Evolutionary conservation across 345 rosid genomes (phyloP), one percentile per base, ranked within the genome.

Genomic region (Passiflora organensis): DNA sequence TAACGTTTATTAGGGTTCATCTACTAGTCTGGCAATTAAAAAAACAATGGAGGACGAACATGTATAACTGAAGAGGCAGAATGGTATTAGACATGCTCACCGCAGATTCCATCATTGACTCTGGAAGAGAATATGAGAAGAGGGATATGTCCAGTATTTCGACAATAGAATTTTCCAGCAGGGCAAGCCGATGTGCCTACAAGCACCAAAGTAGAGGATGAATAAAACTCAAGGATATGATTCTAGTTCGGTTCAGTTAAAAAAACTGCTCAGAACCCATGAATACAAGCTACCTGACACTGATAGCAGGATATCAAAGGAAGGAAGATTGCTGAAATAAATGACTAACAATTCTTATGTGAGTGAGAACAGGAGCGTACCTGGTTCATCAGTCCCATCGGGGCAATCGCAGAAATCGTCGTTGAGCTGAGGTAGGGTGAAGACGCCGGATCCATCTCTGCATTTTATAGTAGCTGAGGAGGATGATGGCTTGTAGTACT

Each of bases 131-230:
- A 94, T 32, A 89, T 28, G 48, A 70, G 6, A 19, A 71, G 22
- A 10, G 97, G 81, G 62, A 70, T 36, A 58, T 89, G 96, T 10
- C 95, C 93, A 9, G 80, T 81, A 66, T 94, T 94, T 38, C 41
- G 75, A 68, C 99, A 94, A 64, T 82, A 94, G 78, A 94, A 89
- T 62, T 78, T 79, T 12, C 85, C 96, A 65, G 56, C 67, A 0
- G 96, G 97, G 72, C 97, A 94, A 12, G 99, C 99, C 2, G 99
- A 83, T 49, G 99, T 94, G 48, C 99, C 99, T 89, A 64, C 32
- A 67, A 51, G 6, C 51, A 47, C 5, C 28, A 15, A 49, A 6
- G 36, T 36, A 43, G 17, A 47, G 59, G 17, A 23, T 50, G 52
- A 36, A 52, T 19, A 17, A 51, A n/a, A n/a, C n/a, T n/a, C n/a